Base-by-base conservation (phyloP, 148 eudicot species). In the Salicornia ramosissima region DNA sequence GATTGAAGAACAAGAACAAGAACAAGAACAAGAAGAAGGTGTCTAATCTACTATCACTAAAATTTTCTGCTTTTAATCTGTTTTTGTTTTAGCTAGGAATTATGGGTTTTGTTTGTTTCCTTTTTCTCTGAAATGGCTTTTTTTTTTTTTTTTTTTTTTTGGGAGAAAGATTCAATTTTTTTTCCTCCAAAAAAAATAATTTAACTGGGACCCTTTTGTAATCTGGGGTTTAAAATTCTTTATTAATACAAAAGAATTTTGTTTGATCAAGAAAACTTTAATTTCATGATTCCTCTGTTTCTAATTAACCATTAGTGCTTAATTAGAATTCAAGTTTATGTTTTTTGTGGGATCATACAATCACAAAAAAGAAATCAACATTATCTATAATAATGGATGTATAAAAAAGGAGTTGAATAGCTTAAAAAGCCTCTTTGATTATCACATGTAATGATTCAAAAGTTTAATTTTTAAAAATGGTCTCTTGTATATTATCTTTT, bases 171-270 rank as follows among this genome's bases (percentile, higher is more conserved):
- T 46, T 10, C 1, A 15, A 28, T 21, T 15, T 28, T 53, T 62
- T 74, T 24, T 46, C 19, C 18, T n/a, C n/a, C n/a, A 1, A 12
- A 4, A 15, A 5, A 4, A 76, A 34, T 73, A 40, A 76, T 34
- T 62, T 68, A 53, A 53, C 39, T 63, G 77, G 73, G 80, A 0
- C 80, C 76, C 73, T 72, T 61, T 8, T 61, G 59, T 9, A 52
- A 68, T 36, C 30, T 67, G 54, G 47, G 64, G 28, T 47, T 30
- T 57, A 56, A 34, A n/a, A n/a, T n/a, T n/a, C n/a, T 67, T 68
- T 59, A 68, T 36, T 25, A 31, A 29, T 46, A 29, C 13, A 43
- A 13, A 60, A 28, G 42, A 31, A 68, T 30, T 68, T 78, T 65
- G 53, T 57, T 69, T 73, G 65, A 68, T 78, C 58, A 73, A 60